phyloP scores from a whole-genome alignment of 768 basidiomycete genomes.

The Tubosaeta sp. region DNA sequence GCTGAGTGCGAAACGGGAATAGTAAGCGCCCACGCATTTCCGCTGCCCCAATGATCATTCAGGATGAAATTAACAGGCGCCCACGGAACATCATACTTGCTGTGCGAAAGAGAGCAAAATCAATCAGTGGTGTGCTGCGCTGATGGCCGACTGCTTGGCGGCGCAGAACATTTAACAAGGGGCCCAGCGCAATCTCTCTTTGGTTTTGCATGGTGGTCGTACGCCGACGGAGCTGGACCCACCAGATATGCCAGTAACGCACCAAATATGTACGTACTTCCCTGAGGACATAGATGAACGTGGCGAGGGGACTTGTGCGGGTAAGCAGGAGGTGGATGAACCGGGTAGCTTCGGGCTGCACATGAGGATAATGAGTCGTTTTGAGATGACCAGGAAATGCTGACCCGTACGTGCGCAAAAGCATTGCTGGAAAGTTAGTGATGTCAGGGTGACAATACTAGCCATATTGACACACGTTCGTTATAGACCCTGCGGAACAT shows the following conservation, averaged over 20 bases:
- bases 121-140: constrained; percentile 1
- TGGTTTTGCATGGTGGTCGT: neutral
- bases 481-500: neutral
- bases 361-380: neutral
- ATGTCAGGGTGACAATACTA: neutral
- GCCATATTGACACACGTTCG: neutral
- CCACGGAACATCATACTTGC: constrained; percentile 1
- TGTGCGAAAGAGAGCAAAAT: neutral
- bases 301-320: too few relatives aligned
- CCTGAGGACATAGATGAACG: too few relatives aligned
- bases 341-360: neutral
- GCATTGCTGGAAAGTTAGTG: neutral
- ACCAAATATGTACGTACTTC: too few relatives aligned
- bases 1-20: neutral
- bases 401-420: neutral
- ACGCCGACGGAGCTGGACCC: neutral
- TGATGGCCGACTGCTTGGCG: neutral
- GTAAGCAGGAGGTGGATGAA: too few relatives aligned
- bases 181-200: neutral
- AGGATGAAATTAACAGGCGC: neutral
- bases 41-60: neutral
- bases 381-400: neutral
- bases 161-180: neutral
- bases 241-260: neutral
- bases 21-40: neutral